These are phyloP conservation scores for Trichoderma breve DNA, from an alignment of 2,329 filamentous ascomycete species.

Conservation along the genomic window DNA sequence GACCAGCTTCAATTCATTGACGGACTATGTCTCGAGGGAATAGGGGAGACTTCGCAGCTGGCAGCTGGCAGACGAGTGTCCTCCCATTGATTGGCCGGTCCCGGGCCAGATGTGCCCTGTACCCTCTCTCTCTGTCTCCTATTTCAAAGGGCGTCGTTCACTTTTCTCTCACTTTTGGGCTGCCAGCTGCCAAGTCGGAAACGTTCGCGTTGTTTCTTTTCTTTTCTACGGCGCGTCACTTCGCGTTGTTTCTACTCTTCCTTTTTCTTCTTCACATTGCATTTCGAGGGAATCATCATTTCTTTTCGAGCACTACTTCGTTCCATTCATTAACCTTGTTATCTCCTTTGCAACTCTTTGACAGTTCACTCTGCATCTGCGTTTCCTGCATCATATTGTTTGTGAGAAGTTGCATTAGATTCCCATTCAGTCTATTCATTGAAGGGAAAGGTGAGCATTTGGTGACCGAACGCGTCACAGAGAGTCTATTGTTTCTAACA, in stretches of 20 bases:
- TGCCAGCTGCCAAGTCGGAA: not conserved
- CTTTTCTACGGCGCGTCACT: conserved; percentile 5
- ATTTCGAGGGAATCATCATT: not conserved
- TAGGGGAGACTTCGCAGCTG: not conserved
- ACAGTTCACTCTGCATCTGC: not conserved
- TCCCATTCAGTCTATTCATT: not conserved
- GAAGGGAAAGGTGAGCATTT: conserved; percentile 9
- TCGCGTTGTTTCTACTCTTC: not conserved
- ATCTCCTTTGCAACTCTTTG: not conserved
- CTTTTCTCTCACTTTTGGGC: conserved; percentile 9
- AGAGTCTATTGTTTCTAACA: conserved; percentile 10
- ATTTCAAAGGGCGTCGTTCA: not conserved
- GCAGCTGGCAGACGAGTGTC: not conserved
- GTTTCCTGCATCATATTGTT: not conserved
- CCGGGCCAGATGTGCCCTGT: not conserved
- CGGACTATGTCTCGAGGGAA: not conserved
- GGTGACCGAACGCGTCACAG: not conserved
- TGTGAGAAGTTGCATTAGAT: not conserved
- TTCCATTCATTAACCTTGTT: not conserved
- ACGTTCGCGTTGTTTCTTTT: not conserved
- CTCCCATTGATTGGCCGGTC: conserved; percentile 5
- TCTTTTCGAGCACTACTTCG: not conserved
- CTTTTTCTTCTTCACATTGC: not conserved
- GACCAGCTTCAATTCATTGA: not conserved
- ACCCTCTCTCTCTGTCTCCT: not conserved